Evolutionary conservation across 306 rosid genomes (phyloP), one percentile per base, ranked within the genome.

Genomic region (Cicer yamashitae): DNA sequence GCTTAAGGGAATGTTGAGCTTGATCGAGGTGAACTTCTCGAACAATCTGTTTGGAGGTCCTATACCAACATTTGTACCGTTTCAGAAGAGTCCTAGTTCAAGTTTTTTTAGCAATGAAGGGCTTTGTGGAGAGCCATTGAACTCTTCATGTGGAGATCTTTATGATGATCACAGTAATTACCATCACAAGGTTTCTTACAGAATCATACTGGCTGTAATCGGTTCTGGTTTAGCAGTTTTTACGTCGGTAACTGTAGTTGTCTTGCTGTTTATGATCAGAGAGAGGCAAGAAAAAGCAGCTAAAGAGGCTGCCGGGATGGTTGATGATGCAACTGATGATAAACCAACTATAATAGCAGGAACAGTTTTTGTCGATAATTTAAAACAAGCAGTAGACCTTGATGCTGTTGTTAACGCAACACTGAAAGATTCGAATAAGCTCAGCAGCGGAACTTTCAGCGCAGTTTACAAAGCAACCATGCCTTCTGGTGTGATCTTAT

Each of bases 21-120:
- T 96, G 89, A 92, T 96, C 71, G 99, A 96, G 87, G 98, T 96
- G 54, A 90, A 96, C 87, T 96, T 96, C 76, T 96, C 99, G 15
- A 92, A 92, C 81, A 92, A 96, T 82, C 84, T 87, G 63, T 83
- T 96, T 70, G 85, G 79, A 40, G 98, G 99, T 30, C 89, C 92
- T 2, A 89, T 92, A 9, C 99, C 99, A 6, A 56, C 81, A 57
- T 96, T 96, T 25, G 91, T 83, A 14, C 99, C 99, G 41, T 96
- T 96, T 81, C 98, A 96, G 76, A 96, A 92, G 80, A 90, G 98
- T 82, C 90, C 89, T 61, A 90, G 82, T 84, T 85, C 96, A 52
- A 90, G 99, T 60, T 96, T 92, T 71, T 39, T 70, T 48, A 91
- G 97, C 30, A 96, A 96, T 54, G 84, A 88, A 83, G 98, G 84